Conservation (phyloP, 306 rosid species). For the Acacia acuminata region DNA sequence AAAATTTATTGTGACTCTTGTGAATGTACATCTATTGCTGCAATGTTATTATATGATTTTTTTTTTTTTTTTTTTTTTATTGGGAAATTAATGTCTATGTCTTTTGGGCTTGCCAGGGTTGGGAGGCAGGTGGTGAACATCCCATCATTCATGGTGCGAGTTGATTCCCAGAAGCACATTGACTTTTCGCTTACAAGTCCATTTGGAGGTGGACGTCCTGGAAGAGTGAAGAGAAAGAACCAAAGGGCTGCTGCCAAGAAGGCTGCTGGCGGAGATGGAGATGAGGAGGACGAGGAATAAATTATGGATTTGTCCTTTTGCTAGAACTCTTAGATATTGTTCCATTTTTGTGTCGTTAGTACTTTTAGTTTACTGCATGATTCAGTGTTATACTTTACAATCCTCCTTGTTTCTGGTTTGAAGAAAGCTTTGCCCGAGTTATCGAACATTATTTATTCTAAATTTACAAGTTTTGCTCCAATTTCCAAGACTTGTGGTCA, state of each 20-base stretch:
- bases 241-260: slow-evolving; percentile 65
- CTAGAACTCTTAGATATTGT: slow-evolving; percentile 1
- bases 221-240: slow-evolving; percentile 72
- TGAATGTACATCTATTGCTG: neutral
- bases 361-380: slow-evolving; percentile 5
- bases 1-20: neutral
- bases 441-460: neutral
- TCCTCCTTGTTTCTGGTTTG: slow-evolving; percentile 18
- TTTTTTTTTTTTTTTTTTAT: neutral
- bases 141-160: slow-evolving; percentile 70
- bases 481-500: neutral
- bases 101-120: slow-evolving; percentile 45
- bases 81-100: neutral
- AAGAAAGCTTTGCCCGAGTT: slow-evolving; percentile 3
- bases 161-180: slow-evolving; percentile 76
- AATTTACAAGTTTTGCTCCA: slow-evolving; percentile 12
- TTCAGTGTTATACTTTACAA: slow-evolving; percentile 19
- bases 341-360: neutral
- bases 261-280: slow-evolving; percentile 76
- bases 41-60: neutral
- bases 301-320: slow-evolving; percentile 2
- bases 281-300: slow-evolving; percentile 72
- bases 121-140: slow-evolving; percentile 80
- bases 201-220: slow-evolving; percentile 72
- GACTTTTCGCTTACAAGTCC: slow-evolving; percentile 73